A percentile compares a stretch with the other conserved stretches of the same genome.
Evolutionary conservation across 768 basidiomycete genomes (phyloP).

Genomic region (Thelephora ganbajun): DNA sequence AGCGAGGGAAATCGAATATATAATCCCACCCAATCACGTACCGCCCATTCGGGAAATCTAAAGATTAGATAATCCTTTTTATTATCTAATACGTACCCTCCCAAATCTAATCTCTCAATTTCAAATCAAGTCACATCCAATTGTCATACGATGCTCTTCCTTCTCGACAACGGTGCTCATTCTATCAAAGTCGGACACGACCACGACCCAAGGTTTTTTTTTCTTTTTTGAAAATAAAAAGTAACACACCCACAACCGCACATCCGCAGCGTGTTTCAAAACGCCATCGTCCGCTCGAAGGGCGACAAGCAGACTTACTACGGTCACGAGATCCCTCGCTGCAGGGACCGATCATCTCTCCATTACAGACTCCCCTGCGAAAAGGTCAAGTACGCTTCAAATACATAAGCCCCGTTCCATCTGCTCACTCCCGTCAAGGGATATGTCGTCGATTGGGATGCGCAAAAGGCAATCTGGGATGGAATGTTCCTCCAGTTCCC

Average conservation of each 20-base stretch:
- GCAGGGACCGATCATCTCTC: slow-evolving; percentile 69
- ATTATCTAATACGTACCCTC: too few species aligned
- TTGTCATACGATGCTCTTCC: slow-evolving; percentile 9
- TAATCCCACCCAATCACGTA: too few species aligned
- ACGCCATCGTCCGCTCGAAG: slow-evolving; percentile 77
- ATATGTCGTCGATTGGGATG: slow-evolving; percentile 89
- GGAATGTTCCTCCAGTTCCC: slow-evolving; percentile 68
- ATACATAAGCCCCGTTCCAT: slow-evolving; percentile 4
- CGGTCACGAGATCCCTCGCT: slow-evolving; percentile 70
- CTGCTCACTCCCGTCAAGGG: slow-evolving; percentile 39
- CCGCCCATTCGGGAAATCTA: too few species aligned
- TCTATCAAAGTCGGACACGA: slow-evolving; percentile 44
- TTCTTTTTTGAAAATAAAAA: background rate
- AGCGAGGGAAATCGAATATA: too few species aligned
- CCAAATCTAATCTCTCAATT: too few species aligned
- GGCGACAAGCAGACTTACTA: slow-evolving; percentile 72
- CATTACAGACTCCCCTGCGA: slow-evolving; percentile 81
- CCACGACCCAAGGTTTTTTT: slow-evolving; percentile 18
- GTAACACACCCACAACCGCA: background rate
- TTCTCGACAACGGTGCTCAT: slow-evolving; percentile 82
- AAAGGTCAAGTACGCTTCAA: slow-evolving; percentile 44
- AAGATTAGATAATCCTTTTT: too few species aligned
- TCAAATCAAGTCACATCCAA: too few species aligned
- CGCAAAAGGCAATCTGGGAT: slow-evolving; percentile 91
- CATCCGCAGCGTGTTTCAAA: slow-evolving; percentile 47